These are phyloP conservation scores for Trichoderma orchidacearum DNA, from an alignment of 495 filamentous ascomycete genomes.

Conservation along the genomic window DNA sequence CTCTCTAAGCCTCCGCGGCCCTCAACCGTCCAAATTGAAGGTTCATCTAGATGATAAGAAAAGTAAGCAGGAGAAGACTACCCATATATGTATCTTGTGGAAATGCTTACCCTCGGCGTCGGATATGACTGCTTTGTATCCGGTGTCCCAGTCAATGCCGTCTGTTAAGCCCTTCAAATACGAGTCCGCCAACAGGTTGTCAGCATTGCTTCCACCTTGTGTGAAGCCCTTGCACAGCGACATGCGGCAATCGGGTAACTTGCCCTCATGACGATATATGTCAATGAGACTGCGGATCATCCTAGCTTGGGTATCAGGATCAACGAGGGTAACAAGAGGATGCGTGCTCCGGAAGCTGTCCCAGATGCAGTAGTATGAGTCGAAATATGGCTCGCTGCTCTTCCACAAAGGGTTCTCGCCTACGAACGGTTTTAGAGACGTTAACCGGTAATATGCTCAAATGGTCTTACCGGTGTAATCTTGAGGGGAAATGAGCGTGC, in stretches of 20 bases:
- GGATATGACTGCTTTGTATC: slow-evolving; percentile 50
- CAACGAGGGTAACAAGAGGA: slow-evolving; percentile 50
- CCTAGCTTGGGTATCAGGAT: slow-evolving; percentile 43
- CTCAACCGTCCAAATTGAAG: slow-evolving; percentile 48
- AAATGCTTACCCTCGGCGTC: slow-evolving; percentile 62
- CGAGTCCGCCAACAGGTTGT: slow-evolving; percentile 51
- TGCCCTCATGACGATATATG: slow-evolving; percentile 52
- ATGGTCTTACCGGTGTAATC: slow-evolving; percentile 43
- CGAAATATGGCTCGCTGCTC: slow-evolving; percentile 55
- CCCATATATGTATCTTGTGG: no score
- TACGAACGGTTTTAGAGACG: background rate
- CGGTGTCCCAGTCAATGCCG: slow-evolving; percentile 48
- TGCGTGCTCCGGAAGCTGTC: slow-evolving; percentile 56
- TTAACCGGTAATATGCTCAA: no score
- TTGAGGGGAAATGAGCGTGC: slow-evolving; percentile 52
- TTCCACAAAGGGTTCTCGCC: slow-evolving; percentile 56
- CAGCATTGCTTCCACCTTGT: slow-evolving; percentile 61
- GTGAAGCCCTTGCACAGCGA: slow-evolving; percentile 49
- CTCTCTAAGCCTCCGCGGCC: slow-evolving; percentile 48
- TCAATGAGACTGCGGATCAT: slow-evolving; percentile 55
- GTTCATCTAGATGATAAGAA: slow-evolving; percentile 6
- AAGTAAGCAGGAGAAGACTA: background rate
- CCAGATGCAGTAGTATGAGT: slow-evolving; percentile 56
- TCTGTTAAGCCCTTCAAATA: slow-evolving; percentile 50
- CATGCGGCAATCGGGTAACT: slow-evolving; percentile 53